Conservation (phyloP, 768 basidiomycete genomes). For the Tephrocybe rancida region DNA sequence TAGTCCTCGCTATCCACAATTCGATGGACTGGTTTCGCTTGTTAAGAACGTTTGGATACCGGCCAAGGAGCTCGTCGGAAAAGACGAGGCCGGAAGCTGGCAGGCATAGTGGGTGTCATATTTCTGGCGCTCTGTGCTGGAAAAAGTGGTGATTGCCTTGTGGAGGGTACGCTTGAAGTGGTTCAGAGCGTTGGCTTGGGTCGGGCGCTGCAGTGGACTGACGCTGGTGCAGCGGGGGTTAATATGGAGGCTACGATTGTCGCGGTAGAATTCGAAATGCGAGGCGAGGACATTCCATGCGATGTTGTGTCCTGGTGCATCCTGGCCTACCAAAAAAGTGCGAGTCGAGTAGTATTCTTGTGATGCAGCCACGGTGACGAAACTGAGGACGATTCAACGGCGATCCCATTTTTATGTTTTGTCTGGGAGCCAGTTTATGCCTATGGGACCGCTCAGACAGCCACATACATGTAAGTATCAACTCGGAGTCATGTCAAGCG, state of each 20-base stretch:
- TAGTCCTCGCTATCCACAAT: neutral
- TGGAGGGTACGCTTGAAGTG: constrained; percentile 2
- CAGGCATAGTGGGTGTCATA: neutral
- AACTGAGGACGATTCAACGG: too few species aligned
- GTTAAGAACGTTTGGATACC: neutral
- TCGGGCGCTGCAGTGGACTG: neutral
- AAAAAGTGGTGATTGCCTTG: constrained; percentile 7
- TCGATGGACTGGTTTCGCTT: neutral
- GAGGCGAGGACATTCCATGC: constrained; percentile 36
- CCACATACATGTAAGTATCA: too few species aligned
- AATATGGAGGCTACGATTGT: constrained; percentile 4
- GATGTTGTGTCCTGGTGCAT: constrained; percentile 46
- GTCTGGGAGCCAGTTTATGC: too few species aligned
- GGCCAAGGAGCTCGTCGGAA: constrained; percentile 2
- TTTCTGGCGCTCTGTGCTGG: constrained; percentile 11
- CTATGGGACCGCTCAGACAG: too few species aligned
- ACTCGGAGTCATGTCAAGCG: too few species aligned
- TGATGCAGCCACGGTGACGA: too few species aligned
- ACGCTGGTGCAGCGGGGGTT: constrained; percentile 5
- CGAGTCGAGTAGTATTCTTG: too few species aligned
- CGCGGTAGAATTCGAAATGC: constrained; percentile 1
- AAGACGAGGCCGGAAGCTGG: neutral
- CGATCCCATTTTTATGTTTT: too few species aligned
- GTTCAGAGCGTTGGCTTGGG: constrained; percentile 4
- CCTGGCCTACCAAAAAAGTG: too few species aligned